These are phyloP conservation scores for Solanum pimpinellifolium DNA, from an alignment of 257 asterid genomes.

Conservation along the genomic window DNA sequence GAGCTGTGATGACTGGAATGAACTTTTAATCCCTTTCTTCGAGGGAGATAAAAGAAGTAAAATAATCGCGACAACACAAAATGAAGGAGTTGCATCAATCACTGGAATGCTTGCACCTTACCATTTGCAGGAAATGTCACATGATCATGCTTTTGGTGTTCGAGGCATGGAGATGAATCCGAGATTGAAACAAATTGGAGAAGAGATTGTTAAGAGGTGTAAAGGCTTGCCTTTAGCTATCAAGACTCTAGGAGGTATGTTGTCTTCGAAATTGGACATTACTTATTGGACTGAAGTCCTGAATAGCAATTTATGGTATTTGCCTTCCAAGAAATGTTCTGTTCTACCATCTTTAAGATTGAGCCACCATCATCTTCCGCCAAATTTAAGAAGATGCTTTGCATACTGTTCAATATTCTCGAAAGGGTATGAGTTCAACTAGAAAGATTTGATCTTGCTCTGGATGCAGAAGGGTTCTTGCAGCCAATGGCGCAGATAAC, in stretches of 20 bases:
- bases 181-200: constrained; percentile 21
- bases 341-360: constrained; percentile 30
- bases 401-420: constrained; percentile 46
- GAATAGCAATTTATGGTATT: constrained; percentile 34
- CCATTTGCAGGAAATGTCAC: constrained; percentile 26
- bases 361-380: constrained; percentile 38
- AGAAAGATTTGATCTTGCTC: constrained; percentile 22
- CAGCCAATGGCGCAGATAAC: constrained; percentile 9
- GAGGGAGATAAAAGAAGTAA: constrained; percentile 27
- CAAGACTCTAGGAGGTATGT: constrained; percentile 31
- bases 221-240: constrained; percentile 45
- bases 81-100: constrained; percentile 21
- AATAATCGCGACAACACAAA: constrained; percentile 33
- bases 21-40: constrained; percentile 19
- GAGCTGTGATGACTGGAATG: constrained; percentile 23
- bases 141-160: constrained; percentile 21
- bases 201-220: constrained; percentile 27
- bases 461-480: constrained; percentile 54
- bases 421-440: constrained; percentile 36
- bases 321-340: constrained; percentile 19
- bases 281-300: constrained; percentile 28
- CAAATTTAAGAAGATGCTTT: constrained; percentile 33
- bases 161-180: constrained; percentile 4
- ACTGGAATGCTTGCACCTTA: constrained; percentile 23
- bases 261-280: constrained; percentile 21